Evolutionary conservation across 257 asterid genomes (phyloP).

Genomic region (Solanum pimpinellifolium): DNA sequence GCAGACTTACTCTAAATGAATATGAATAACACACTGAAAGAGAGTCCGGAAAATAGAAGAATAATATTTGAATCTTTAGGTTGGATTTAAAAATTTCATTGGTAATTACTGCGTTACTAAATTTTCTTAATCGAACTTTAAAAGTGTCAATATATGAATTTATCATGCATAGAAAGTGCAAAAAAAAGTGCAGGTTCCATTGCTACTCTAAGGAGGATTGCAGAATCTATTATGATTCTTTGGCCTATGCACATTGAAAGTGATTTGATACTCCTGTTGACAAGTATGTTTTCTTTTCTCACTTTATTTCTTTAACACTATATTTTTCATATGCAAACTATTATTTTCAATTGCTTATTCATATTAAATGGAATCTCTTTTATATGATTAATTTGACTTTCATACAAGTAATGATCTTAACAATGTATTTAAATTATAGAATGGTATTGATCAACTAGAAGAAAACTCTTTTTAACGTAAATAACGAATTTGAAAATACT

Average conservation of each 20-base stretch:
- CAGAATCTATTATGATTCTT: slow-evolving; percentile 29
- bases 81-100: too few relatives aligned
- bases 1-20: too few relatives aligned
- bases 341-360: background rate
- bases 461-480: background rate
- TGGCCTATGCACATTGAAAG: slow-evolving; percentile 20
- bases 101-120: slow-evolving; percentile 25
- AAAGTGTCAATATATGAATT: slow-evolving; percentile 26
- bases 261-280: slow-evolving; percentile 32
- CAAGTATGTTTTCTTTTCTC: slow-evolving; percentile 17
- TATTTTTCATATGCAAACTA: background rate
- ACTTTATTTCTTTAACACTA: background rate
- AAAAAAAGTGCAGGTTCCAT: slow-evolving; percentile 26
- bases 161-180: slow-evolving; percentile 20
- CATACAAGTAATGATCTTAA: background rate
- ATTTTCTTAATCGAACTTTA: slow-evolving; percentile 23
- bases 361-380: background rate
- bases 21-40: too few relatives aligned
- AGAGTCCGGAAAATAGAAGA: too few relatives aligned
- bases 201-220: slow-evolving; percentile 31
- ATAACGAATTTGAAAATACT: background rate
- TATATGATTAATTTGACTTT: background rate
- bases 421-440: background rate
- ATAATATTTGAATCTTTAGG: too few relatives aligned
- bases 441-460: background rate